These are phyloP conservation scores for Tricholoma terreum DNA, from an alignment of 768 basidiomycete species.

Conservation along the genomic window DNA sequence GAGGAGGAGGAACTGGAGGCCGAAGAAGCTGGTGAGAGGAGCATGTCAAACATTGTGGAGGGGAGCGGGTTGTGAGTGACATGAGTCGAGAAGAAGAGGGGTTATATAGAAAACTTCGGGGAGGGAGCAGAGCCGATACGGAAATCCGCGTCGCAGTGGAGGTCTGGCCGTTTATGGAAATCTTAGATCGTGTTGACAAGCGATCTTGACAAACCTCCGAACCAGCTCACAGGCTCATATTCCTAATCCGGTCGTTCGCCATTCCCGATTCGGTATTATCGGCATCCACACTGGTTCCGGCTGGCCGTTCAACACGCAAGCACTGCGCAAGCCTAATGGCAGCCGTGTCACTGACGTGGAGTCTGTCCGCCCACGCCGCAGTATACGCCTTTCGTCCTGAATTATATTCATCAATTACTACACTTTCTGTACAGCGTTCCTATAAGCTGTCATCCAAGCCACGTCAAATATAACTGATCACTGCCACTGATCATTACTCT, in stretches of 20 bases:
- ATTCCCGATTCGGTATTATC: constrained; percentile 10
- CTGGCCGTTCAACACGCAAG: constrained; percentile 13
- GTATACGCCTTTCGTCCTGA: no score
- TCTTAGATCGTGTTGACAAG: constrained; percentile 20
- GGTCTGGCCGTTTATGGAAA: constrained; percentile 12
- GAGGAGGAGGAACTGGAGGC: constrained; percentile 24
- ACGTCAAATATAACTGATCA: no score
- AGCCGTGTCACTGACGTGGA: no score
- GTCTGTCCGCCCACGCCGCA: no score
- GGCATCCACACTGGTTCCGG: constrained; percentile 13
- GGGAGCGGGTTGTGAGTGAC: constrained; percentile 14
- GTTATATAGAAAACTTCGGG: constrained; percentile 34
- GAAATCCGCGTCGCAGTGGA: constrained; percentile 19
- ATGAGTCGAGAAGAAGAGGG: constrained; percentile 13
- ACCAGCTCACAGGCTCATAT: constrained; percentile 5
- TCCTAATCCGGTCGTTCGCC: constrained; percentile 13
- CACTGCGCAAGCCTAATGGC: background rate
- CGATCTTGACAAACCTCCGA: constrained; percentile 20
- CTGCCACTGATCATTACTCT: background rate
- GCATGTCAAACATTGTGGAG: constrained; percentile 19
- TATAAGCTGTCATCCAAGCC: no score
- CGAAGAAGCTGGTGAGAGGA: constrained; percentile 18
- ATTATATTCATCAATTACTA: no score
- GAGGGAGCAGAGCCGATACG: constrained; percentile 31
- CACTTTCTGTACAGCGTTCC: no score